phyloP scores from a whole-genome alignment of 495 filamentous ascomycete genomes.

The Penicillium parvum region DNA sequence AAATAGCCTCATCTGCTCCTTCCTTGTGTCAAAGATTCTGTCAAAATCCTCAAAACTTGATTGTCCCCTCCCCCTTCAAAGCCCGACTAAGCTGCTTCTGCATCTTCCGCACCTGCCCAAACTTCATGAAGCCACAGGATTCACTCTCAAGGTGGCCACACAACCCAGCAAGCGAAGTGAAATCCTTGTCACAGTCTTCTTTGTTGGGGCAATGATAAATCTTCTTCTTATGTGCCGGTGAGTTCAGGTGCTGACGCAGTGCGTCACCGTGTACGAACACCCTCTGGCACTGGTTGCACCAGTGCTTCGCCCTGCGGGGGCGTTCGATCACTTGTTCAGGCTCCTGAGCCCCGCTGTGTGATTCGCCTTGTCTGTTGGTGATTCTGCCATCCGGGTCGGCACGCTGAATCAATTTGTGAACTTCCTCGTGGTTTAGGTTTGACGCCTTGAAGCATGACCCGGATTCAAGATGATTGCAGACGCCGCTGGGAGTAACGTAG shows the following conservation, averaged over 20 bases:
- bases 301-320: constrained; percentile 35
- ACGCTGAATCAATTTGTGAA: constrained; percentile 25
- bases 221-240: constrained; percentile 37
- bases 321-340: constrained; percentile 16
- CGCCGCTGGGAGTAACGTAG: constrained; percentile 39
- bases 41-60: neutral
- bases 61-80: neutral
- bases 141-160: constrained; percentile 57
- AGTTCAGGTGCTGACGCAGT: constrained; percentile 36
- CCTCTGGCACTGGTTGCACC: constrained; percentile 44
- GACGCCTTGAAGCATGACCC: constrained; percentile 36
- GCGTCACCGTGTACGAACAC: constrained; percentile 16
- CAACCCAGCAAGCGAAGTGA: constrained; percentile 42
- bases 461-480: constrained; percentile 43
- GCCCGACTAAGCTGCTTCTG: neutral
- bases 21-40: neutral
- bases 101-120: constrained; percentile 33
- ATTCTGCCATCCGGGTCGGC: constrained; percentile 35
- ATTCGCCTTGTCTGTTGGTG: constrained; percentile 38
- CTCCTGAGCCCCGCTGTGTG: constrained; percentile 18
- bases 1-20: too few species aligned
- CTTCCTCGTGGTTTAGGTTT: constrained; percentile 33
- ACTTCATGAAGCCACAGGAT: constrained; percentile 43
- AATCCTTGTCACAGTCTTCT: constrained; percentile 37
- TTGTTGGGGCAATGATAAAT: constrained; percentile 53